Evolutionary conservation across 2,329 filamentous ascomycete genomes (phyloP).

Genomic region (Sclerotiophoma versabilis): DNA sequence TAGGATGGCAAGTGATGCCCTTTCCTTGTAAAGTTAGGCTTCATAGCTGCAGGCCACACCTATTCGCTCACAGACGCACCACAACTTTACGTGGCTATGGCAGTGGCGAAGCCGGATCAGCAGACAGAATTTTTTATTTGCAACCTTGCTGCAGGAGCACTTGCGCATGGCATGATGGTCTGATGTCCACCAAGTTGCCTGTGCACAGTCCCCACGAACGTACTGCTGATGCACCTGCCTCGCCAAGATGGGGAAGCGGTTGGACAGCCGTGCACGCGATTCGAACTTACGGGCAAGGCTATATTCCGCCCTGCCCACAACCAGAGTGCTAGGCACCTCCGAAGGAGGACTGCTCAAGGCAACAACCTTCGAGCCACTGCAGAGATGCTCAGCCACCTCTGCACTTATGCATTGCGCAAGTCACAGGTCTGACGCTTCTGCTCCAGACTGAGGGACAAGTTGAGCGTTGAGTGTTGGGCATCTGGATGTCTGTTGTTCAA

Average conservation of each 20-base stretch:
- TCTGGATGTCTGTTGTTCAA: not conserved
- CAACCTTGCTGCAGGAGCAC: not conserved
- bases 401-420: not conserved
- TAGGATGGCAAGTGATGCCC: conserved; percentile 13
- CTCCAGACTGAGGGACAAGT: not conserved
- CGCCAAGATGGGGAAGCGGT: conserved; percentile 22
- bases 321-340: no score
- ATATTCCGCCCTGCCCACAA: no score
- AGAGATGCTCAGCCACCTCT: no score
- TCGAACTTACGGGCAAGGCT: no score
- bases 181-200: conserved; percentile 4
- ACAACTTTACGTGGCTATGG: conserved; percentile 4
- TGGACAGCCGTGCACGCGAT: no score
- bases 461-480: conserved; percentile 3
- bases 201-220: conserved; percentile 1
- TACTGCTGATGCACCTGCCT: conserved; percentile 2
- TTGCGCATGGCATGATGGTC: conserved; percentile 10
- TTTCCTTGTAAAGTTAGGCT: conserved; percentile 7
- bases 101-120: conserved; percentile 12
- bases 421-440: not conserved
- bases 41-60: conserved; percentile 5
- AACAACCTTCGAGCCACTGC: no score
- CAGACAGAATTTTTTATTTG: conserved; percentile 2
- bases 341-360: no score
- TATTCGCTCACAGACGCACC: conserved; percentile 5